Percentiles rank a stretch among this genome's conserved stretches.
phyloP scores from a whole-genome alignment of 768 basidiomycete species.

The Tulasnella sp. region DNA sequence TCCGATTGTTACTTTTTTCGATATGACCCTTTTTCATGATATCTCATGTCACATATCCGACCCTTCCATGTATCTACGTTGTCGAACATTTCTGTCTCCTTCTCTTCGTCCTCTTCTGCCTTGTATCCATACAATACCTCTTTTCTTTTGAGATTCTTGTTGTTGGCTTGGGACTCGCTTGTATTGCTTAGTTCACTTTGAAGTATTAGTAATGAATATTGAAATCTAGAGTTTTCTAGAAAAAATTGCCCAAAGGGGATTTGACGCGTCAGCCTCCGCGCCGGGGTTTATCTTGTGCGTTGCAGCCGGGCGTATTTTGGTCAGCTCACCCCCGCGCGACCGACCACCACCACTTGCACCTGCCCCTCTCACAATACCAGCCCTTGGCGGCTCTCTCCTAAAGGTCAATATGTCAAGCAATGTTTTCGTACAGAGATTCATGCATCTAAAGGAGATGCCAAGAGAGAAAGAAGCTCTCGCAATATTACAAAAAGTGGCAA shows the following conservation, averaged over 20 bases:
- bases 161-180: neutral
- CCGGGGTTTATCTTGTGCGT: neutral
- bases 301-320: neutral
- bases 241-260: neutral
- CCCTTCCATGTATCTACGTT: neutral
- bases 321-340: too few species aligned
- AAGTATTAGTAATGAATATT: neutral
- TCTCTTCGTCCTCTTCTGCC: neutral
- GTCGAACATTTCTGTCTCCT: neutral
- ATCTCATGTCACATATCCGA: neutral
- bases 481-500: conserved; percentile 64
- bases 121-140: neutral
- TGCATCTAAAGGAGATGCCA: conserved; percentile 64
- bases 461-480: conserved; percentile 63
- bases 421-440: conserved; percentile 48
- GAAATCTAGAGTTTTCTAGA: neutral
- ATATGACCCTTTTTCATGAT: neutral
- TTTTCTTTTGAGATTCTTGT: neutral
- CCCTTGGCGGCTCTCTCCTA: neutral
- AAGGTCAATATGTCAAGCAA: conserved; percentile 1
- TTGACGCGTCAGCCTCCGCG: neutral
- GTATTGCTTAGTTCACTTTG: neutral
- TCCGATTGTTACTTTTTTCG: neutral
- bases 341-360: neutral
- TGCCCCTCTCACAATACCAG: neutral